These are phyloP conservation scores for Camelina sativa DNA, from an alignment of 345 rosid species.

Conservation along the genomic window DNA sequence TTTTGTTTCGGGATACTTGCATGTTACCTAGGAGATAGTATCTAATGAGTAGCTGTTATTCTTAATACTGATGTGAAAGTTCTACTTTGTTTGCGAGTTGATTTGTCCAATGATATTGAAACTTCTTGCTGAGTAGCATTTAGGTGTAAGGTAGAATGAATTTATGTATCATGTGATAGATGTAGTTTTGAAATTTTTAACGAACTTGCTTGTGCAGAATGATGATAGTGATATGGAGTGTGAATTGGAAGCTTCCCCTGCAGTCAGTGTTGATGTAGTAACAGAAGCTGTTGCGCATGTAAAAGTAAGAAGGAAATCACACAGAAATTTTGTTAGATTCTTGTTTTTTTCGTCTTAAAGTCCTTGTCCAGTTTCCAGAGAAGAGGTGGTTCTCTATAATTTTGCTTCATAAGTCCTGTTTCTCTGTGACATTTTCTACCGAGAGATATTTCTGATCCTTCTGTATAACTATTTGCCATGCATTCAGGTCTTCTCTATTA, in stretches of 20 bases:
- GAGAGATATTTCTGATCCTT: slow-evolving; percentile 1
- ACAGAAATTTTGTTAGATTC: slow-evolving; percentile 18
- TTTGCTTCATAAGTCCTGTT: slow-evolving; percentile 5
- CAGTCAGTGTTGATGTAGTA: slow-evolving; percentile 61
- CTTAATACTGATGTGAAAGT: slow-evolving; percentile 4
- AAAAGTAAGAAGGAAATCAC: slow-evolving; percentile 54
- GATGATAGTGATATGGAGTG: slow-evolving; percentile 90
- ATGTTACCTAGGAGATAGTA: not conserved
- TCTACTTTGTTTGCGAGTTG: not conserved
- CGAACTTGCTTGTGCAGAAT: slow-evolving; percentile 58
- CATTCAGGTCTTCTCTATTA: not conserved
- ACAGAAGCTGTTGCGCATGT: slow-evolving; percentile 89
- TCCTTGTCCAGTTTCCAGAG: slow-evolving; percentile 14
- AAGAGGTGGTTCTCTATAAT: slow-evolving; percentile 23
- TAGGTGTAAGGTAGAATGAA: not conserved
- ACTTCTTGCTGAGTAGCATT: not conserved
- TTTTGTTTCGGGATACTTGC: slow-evolving; percentile 1
- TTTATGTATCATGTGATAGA: slow-evolving; percentile 11
- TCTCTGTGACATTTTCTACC: slow-evolving; percentile 3
- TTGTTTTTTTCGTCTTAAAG: not conserved
- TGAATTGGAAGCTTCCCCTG: slow-evolving; percentile 86
- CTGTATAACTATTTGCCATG: slow-evolving; percentile 12
- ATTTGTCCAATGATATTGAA: not conserved
- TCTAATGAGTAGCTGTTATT: not conserved
- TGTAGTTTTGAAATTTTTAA: slow-evolving; percentile 2